phyloP scores from a whole-genome alignment of 2,329 filamentous ascomycete species.

The Chaetomium olivaceum region DNA sequence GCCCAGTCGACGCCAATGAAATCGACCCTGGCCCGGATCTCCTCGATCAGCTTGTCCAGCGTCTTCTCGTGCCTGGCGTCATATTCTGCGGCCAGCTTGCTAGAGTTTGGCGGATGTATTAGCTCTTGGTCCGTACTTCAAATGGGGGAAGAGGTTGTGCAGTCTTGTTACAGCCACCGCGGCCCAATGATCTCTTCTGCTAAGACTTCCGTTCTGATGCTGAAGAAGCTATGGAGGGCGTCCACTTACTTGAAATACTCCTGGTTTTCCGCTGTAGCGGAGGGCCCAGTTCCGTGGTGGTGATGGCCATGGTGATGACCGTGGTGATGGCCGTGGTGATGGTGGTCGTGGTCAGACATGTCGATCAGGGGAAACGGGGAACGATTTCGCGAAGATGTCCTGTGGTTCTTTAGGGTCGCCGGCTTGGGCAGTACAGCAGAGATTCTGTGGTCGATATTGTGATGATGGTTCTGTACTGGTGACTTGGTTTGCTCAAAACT shows the following conservation, averaged over 20 bases:
- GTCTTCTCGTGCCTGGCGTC: conserved; percentile 58
- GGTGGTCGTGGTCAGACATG: not conserved
- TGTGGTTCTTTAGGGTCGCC: not conserved
- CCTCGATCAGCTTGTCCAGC: conserved; percentile 53
- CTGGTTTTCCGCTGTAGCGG: conserved; percentile 38
- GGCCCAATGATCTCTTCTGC: not conserved
- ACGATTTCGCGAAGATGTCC: not conserved
- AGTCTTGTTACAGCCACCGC: not conserved
- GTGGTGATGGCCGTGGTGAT: not conserved
- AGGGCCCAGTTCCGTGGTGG: not conserved
- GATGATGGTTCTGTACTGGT: not conserved
- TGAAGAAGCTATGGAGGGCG: no score
- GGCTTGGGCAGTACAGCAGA: not conserved
- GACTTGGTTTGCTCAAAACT: not conserved
- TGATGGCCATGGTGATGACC: not conserved
- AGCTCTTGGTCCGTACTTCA: not conserved
- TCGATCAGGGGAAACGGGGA: not conserved
- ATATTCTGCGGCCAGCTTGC: conserved; percentile 55
- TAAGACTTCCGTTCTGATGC: not conserved
- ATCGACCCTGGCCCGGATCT: conserved; percentile 53
- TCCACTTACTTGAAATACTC: conserved; percentile 46
- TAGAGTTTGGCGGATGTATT: conserved; percentile 34
- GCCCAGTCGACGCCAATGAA: conserved; percentile 65
- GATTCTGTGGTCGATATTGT: not conserved
- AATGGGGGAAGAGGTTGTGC: not conserved